Base-by-base conservation (phyloP, 768 basidiomycete genomes). In the Steccherinum ochraceum region DNA sequence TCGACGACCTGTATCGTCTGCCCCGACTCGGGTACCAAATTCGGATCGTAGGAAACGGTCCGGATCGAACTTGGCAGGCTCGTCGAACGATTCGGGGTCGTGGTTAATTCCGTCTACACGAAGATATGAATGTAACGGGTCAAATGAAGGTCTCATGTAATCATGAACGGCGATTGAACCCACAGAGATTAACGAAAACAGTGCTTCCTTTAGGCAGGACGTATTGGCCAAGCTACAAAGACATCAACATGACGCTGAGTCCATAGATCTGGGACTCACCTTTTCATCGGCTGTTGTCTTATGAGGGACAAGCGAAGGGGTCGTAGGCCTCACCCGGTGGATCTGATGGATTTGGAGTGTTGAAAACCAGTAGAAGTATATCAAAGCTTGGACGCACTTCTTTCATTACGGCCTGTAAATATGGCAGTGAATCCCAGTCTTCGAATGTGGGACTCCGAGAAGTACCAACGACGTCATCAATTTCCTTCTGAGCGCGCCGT, bases 401-500 rank as follows among this genome's bases (percentile, higher is more conserved):
- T 7, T 67, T 72, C 49, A 78, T 60, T 26, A 83, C 52, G 1
- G 77, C 77, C 16, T 81, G 70, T 43, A 77, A 69, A 58, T 76
- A 86, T 4, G 80, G 79, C 45, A 86, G 61, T 2, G 61, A 67
- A 2, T 64, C 51, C 5, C 79, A 69, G 57, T 85, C 84, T 21
- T 64, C 68, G 50, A 80, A 74, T 0, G 64, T 68, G 1, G 86
- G 86, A 16, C 85, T 66, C 4, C 83, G 69, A 40, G 75, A 72
- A 40, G 58, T 54, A 12, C 79, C 79, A 13, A 79, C 64, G 12
- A 83, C 75, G 0, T 57, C 52, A 56, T 86, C 85, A n/a, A 87
- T 70, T 50, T 87, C 83, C n/a, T 70, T 67, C 57, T 84, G 82
- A 0, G 80, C 84, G 30, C 73, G 75, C 53, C 18, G 10, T 43